Conservation (phyloP, 2,329 filamentous ascomycete species). For the Triangularia verruculosa region DNA sequence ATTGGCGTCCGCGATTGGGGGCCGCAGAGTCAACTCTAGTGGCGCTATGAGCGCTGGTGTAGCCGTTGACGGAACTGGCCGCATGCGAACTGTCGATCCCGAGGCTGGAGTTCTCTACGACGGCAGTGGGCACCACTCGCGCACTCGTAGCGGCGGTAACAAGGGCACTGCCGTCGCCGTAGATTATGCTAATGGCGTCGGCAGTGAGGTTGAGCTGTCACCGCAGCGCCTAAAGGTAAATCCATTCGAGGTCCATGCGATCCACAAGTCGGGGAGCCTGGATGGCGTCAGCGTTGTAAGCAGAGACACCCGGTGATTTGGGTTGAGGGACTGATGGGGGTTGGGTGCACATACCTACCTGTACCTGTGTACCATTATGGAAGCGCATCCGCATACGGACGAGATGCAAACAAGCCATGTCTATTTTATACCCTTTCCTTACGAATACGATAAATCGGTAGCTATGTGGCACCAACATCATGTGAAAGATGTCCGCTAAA, state of each 20-base stretch:
- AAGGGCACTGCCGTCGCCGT: neutral
- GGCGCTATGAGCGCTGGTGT: neutral
- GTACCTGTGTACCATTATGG: neutral
- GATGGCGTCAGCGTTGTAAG: neutral
- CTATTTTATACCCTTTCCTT: neutral
- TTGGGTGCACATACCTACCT: neutral
- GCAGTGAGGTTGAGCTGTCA: constrained; percentile 15
- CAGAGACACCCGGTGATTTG: neutral
- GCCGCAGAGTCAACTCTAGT: neutral
- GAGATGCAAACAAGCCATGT: neutral
- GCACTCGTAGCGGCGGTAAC: neutral
- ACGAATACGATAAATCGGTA: neutral
- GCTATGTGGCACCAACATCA: neutral
- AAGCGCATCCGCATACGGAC: neutral
- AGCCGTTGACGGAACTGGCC: neutral
- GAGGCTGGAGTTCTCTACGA: neutral
- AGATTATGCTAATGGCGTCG: neutral
- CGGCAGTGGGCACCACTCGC: neutral
- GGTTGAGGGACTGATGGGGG: neutral
- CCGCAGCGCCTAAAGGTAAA: neutral
- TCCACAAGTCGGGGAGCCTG: neutral
- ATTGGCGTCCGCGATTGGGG: constrained; percentile 9
- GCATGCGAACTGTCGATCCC: neutral
- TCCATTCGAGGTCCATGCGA: constrained; percentile 16
- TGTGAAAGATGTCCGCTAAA: neutral